phyloP scores from a whole-genome alignment of 352 stramenopile genomes.

The Phytopythium kandeliae region DNA sequence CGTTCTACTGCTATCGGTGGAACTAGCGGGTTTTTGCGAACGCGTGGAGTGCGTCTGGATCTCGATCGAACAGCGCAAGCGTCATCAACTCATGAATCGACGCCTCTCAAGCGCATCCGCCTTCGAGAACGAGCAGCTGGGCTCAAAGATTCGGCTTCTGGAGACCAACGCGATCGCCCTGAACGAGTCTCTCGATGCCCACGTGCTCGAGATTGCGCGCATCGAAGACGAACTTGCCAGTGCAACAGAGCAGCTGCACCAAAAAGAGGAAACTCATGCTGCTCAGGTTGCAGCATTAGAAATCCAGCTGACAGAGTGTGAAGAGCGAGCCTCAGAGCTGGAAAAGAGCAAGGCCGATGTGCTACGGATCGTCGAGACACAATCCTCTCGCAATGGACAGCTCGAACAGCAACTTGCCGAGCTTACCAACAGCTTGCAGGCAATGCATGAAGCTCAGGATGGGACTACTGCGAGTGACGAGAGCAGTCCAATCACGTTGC shows the following conservation, averaged over 20 bases:
- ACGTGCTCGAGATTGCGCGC: slow-evolving; percentile 2
- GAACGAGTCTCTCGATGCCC: neutral
- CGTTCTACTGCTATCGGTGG: slow-evolving; percentile 16
- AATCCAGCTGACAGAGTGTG: slow-evolving; percentile 4
- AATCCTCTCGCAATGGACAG: neutral
- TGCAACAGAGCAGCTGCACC: neutral
- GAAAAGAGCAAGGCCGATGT: neutral
- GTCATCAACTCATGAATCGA: slow-evolving; percentile 25
- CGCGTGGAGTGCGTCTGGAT: slow-evolving; percentile 42
- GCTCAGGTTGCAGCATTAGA: slow-evolving; percentile 1
- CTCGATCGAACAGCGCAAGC: slow-evolving; percentile 41
- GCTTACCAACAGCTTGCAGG: neutral
- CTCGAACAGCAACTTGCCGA: slow-evolving; percentile 4
- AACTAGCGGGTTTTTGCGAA: slow-evolving; percentile 40
- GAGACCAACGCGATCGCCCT: neutral
- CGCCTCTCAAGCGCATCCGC: neutral
- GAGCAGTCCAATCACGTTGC: neutral
- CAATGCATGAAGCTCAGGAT: neutral
- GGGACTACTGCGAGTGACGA: neutral
- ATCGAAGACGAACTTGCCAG: neutral
- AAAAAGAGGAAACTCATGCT: neutral
- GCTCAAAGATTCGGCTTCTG: neutral
- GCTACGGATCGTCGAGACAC: neutral
- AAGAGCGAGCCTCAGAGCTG: neutral
- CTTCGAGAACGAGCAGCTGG: neutral